A percentile compares a stretch with the other conserved stretches of the same genome.
phyloP scores from a whole-genome alignment of 2,329 filamentous ascomycete species.

The Botrytis hyacinthi region DNA sequence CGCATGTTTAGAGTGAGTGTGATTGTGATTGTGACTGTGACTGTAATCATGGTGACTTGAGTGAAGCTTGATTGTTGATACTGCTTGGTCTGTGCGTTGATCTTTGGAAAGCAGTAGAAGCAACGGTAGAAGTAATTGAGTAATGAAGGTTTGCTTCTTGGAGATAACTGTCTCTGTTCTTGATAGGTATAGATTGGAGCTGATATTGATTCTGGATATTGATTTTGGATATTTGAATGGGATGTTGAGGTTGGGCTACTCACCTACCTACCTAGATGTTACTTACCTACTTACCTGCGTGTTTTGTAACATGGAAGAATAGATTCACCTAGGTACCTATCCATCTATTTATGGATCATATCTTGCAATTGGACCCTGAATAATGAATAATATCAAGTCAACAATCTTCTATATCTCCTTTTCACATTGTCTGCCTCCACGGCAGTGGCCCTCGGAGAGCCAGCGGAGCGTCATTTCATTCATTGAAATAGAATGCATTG shows the following conservation, averaged over 20 bases:
- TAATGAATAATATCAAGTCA: not conserved
- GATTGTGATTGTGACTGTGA: not conserved
- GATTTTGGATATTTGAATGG: not conserved
- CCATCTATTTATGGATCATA: not conserved
- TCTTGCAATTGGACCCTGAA: not conserved
- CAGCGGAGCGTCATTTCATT: not conserved
- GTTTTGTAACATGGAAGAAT: no score
- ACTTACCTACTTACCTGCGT: not conserved
- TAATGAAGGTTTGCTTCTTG: not conserved
- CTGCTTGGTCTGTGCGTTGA: not conserved
- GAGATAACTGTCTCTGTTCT: not conserved
- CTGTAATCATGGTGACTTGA: not conserved
- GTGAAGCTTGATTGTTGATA: not conserved
- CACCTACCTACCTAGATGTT: not conserved
- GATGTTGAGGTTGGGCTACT: not conserved
- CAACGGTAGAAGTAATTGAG: not conserved
- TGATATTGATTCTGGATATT: not conserved
- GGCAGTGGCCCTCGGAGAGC: not conserved
- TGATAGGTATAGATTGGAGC: not conserved
- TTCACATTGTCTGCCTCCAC: not conserved
- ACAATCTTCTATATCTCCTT: not conserved
- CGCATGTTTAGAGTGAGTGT: not conserved
- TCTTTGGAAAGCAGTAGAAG: slow-evolving; percentile 4
- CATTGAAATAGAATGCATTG: not conserved
- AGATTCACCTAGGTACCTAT: not conserved